These are phyloP conservation scores for Tulasnella sp. DNA, from an alignment of 768 basidiomycete species.

Conservation along the genomic window DNA sequence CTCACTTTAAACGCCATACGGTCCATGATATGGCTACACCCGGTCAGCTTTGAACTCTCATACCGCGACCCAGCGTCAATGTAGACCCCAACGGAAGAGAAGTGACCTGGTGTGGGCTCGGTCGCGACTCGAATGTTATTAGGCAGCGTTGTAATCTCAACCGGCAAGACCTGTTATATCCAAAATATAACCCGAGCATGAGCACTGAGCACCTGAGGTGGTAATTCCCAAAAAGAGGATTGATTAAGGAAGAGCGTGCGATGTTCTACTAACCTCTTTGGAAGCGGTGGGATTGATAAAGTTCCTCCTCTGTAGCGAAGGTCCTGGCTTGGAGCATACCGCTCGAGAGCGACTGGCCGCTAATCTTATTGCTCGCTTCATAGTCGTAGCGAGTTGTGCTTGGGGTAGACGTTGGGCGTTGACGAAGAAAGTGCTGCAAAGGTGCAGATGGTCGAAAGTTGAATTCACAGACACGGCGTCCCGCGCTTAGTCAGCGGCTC, in stretches of 20 bases:
- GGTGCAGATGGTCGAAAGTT: slow-evolving; percentile 21
- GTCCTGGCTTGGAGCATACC: neutral
- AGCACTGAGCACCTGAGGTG: too few relatives aligned
- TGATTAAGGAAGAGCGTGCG: neutral
- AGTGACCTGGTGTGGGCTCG: slow-evolving; percentile 86
- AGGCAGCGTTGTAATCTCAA: slow-evolving; percentile 74
- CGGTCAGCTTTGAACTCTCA: slow-evolving; percentile 67
- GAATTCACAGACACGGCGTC: slow-evolving; percentile 2
- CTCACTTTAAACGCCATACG: slow-evolving; percentile 94
- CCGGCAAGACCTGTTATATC: slow-evolving; percentile 30
- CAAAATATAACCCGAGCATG: neutral
- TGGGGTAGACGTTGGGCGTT: neutral
- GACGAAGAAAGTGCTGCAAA: neutral
- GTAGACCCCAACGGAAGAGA: slow-evolving; percentile 89
- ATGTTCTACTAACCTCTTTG: slow-evolving; percentile 20
- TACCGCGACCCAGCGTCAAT: slow-evolving; percentile 91
- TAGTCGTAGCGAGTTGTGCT: neutral
- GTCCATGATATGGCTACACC: slow-evolving; percentile 89
- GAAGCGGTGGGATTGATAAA: slow-evolving; percentile 25
- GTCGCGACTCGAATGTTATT: slow-evolving; percentile 92
- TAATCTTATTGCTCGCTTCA: slow-evolving; percentile 19
- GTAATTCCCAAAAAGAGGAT: neutral
- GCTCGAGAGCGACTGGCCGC: slow-evolving; percentile 8
- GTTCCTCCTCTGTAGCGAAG: slow-evolving; percentile 1
- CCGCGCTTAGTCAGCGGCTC: neutral